Percentiles rank a stretch among this genome's conserved stretches.
phyloP scores from a whole-genome alignment of 1,284 basidiomycete species.

The Ustilago crameri region DNA sequence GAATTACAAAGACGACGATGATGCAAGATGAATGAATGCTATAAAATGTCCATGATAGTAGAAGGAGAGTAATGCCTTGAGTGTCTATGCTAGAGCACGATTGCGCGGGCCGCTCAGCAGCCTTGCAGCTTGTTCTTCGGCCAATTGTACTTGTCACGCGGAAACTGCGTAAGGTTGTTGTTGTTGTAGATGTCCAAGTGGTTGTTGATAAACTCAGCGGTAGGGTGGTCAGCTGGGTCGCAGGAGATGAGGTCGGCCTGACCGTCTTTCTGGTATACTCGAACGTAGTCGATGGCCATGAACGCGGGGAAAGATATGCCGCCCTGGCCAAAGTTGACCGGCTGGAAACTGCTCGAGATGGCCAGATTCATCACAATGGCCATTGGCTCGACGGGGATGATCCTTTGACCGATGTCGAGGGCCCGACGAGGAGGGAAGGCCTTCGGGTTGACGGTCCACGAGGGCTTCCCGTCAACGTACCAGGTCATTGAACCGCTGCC shows the following conservation, averaged over 20 bases:
- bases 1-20: neutral
- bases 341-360: slow-evolving; percentile 62
- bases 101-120: too few species aligned
- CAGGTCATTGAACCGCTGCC: slow-evolving; percentile 62
- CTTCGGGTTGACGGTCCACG: slow-evolving; percentile 59
- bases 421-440: slow-evolving; percentile 36
- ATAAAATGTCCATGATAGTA: neutral
- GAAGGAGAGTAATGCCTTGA: slow-evolving; percentile 1
- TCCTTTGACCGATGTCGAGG: slow-evolving; percentile 56
- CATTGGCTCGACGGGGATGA: slow-evolving; percentile 65
- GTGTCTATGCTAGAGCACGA: too few species aligned
- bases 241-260: slow-evolving; percentile 47
- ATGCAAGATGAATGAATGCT: neutral
- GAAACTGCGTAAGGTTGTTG: slow-evolving; percentile 59
- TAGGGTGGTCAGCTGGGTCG: slow-evolving; percentile 63
- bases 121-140: slow-evolving; percentile 59
- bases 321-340: slow-evolving; percentile 46
- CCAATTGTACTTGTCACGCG: slow-evolving; percentile 48
- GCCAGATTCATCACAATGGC: slow-evolving; percentile 63
- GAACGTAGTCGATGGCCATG: slow-evolving; percentile 59
- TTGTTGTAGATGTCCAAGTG: slow-evolving; percentile 63
- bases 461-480: slow-evolving; percentile 63
- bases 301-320: slow-evolving; percentile 55
- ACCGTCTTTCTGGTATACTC: slow-evolving; percentile 63
- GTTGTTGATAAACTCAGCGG: slow-evolving; percentile 60